These are phyloP conservation scores for Quercus phellos DNA, from an alignment of 331 rosid genomes.

Conservation along the genomic window DNA sequence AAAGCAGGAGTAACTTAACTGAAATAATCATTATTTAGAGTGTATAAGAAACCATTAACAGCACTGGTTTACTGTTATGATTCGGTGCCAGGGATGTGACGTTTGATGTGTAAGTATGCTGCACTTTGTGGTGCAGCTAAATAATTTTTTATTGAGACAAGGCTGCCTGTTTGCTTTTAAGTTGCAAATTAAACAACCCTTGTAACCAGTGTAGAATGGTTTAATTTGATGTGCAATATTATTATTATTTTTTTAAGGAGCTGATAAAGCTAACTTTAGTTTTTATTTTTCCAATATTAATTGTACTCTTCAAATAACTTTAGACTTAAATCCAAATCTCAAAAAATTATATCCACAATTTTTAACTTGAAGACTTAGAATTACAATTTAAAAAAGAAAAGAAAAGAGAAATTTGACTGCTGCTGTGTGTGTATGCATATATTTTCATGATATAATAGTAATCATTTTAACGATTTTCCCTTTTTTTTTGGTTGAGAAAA, in stretches of 20 bases:
- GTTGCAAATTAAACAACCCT: constrained; percentile 21
- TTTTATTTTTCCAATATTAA: too few species aligned
- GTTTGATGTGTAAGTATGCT: constrained; percentile 32
- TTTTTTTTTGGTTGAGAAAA: neutral
- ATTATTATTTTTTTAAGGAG: neutral
- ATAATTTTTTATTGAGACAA: constrained; percentile 2
- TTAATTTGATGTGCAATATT: constrained; percentile 8
- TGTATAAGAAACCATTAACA: neutral
- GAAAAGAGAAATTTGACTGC: neutral
- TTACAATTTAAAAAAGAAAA: too few species aligned
- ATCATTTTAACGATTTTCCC: neutral
- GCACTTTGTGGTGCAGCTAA: constrained; percentile 23
- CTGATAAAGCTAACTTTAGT: neutral
- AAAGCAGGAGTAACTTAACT: constrained; percentile 7
- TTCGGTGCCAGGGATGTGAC: constrained; percentile 58
- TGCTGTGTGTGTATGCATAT: neutral
- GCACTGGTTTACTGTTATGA: constrained; percentile 54
- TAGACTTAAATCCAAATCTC: neutral
- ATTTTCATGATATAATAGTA: neutral
- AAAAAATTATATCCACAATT: neutral
- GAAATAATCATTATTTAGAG: neutral
- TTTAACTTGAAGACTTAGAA: neutral
- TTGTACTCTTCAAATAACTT: too few species aligned
- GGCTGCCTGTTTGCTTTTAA: constrained; percentile 16
- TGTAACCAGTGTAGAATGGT: constrained; percentile 33